Percentiles rank a stretch among this genome's conserved stretches.
Evolutionary conservation across 371 early-diverging fungal genomes (phyloP).

Genomic region (Lichtheimia ramosa): DNA sequence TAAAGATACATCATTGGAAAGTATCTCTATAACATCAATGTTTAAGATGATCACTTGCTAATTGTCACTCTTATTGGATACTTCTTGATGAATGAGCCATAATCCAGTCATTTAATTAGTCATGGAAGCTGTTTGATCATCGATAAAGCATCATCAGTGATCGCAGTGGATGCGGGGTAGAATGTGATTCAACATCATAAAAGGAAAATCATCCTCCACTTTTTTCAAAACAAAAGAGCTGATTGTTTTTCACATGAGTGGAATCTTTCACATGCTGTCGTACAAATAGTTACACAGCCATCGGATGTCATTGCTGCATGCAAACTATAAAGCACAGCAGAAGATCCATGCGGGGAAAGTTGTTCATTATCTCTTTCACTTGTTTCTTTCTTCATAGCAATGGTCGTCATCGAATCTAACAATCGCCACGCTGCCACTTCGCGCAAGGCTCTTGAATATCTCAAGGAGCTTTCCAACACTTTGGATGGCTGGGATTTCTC

Average conservation of each 20-base stretch:
- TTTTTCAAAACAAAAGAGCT: too few species aligned
- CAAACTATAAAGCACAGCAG: neutral
- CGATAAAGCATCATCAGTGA: too few species aligned
- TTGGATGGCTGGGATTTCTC: conserved; percentile 24
- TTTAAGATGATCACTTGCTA: too few species aligned
- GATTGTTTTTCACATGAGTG: neutral
- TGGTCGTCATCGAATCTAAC: conserved; percentile 31
- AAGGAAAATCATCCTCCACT: too few species aligned
- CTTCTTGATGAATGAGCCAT: too few species aligned
- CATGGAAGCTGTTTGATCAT: too few species aligned
- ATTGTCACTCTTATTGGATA: too few species aligned
- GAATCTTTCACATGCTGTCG: neutral
- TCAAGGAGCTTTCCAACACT: conserved; percentile 24
- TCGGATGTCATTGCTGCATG: neutral
- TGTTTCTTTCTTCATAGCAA: conserved; percentile 2
- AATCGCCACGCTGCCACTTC: conserved; percentile 28
- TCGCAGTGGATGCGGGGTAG: too few species aligned
- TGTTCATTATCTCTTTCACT: conserved; percentile 4
- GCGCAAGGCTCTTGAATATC: conserved; percentile 20
- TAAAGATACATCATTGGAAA: too few species aligned
- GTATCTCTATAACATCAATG: too few species aligned
- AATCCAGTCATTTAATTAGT: too few species aligned
- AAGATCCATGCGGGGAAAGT: neutral
- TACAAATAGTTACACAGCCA: neutral
- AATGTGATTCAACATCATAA: too few species aligned